A percentile compares a stretch with the other conserved stretches of the same genome.
phyloP scores from a whole-genome alignment of 306 rosid species.

The Glycine latifolia region DNA sequence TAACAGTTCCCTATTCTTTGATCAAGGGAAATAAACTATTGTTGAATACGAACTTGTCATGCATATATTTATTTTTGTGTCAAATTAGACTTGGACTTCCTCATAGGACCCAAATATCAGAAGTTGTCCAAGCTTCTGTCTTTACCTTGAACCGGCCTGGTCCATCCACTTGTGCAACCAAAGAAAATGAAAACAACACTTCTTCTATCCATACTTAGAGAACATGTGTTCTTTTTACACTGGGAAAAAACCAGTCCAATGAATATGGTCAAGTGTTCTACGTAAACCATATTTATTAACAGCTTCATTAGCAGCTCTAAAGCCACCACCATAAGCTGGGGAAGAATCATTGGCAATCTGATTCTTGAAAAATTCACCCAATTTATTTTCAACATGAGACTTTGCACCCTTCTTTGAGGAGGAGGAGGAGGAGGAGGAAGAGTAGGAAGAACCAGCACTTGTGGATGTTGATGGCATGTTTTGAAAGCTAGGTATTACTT shows the following conservation, averaged over 20 bases:
- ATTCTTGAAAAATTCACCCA: constrained; percentile 91
- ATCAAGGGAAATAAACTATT: not conserved
- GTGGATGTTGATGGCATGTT: constrained; percentile 78
- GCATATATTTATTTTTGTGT: constrained; percentile 37
- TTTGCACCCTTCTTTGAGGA: constrained; percentile 86
- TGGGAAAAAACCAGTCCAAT: constrained; percentile 77
- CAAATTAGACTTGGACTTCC: constrained; percentile 45
- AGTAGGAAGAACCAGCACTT: constrained; percentile 34
- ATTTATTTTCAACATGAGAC: constrained; percentile 74
- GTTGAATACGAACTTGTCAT: not conserved
- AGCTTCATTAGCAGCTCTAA: constrained; percentile 89
- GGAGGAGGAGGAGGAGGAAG: constrained; percentile 9
- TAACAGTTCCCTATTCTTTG: not conserved
- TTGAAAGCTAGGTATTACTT: constrained; percentile 72
- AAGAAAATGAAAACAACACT: constrained; percentile 21
- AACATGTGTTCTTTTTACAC: constrained; percentile 45
- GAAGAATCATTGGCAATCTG: constrained; percentile 89
- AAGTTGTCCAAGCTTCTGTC: constrained; percentile 44
- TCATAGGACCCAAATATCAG: constrained; percentile 44
- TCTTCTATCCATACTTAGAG: not conserved
- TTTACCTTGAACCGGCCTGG: constrained; percentile 39
- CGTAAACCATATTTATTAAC: constrained; percentile 81
- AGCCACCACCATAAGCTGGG: constrained; percentile 94
- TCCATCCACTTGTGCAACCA: constrained; percentile 40
- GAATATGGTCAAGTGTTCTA: constrained; percentile 84